Base-by-base conservation (phyloP, 2,329 filamentous ascomycete species). In the Phialemoniopsis sp. region DNA sequence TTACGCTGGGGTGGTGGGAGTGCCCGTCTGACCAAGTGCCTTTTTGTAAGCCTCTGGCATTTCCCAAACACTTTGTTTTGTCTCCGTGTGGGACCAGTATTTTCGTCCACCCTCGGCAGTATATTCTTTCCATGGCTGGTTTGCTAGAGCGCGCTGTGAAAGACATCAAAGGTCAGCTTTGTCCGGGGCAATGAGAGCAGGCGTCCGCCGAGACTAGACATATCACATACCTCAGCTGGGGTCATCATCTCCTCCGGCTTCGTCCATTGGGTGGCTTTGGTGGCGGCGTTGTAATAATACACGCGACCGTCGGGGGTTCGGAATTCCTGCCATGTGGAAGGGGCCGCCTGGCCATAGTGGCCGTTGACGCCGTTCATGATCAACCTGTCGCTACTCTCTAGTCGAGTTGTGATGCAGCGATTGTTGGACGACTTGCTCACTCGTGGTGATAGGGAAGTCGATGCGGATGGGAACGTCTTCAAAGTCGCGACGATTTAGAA, bases 21-120 rank as follows among this genome's bases (percentile, higher is more conserved):
- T 61, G 34, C 56, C 60, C 31, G 71, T 70, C 46, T 80, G 76
- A 37, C 82, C 82, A 42, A 90, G 70, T 44, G 87, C 86, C 51
- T 76, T 75, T 57, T 87, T 89, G 66, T 90, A 90, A 46, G 69
- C 80, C 40, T 89, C 86, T 40, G 93, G 93, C 76, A 95, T 90
- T 55, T 90, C 85, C 93, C 93, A 98, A 26, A 87, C 89, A 60
- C 89, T 97, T 67, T 89, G 78, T 64, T 91, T 90, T 33, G 87
- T 90, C 63, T 94, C 85, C 28, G 83, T 87, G 62, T 98, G 93
- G 63, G 90, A 91, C 87, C 89, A 98, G 66, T 98, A 98, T 58
- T 91, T 88, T 53, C 84, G 82, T 34, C 91, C 93, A 47, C 88
- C 87, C 46, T 89, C 82, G 16, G 87, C 83, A 18, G 85, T 89